Base-by-base conservation (phyloP, 768 basidiomycete species). In the Sarcodon aspratus region DNA sequence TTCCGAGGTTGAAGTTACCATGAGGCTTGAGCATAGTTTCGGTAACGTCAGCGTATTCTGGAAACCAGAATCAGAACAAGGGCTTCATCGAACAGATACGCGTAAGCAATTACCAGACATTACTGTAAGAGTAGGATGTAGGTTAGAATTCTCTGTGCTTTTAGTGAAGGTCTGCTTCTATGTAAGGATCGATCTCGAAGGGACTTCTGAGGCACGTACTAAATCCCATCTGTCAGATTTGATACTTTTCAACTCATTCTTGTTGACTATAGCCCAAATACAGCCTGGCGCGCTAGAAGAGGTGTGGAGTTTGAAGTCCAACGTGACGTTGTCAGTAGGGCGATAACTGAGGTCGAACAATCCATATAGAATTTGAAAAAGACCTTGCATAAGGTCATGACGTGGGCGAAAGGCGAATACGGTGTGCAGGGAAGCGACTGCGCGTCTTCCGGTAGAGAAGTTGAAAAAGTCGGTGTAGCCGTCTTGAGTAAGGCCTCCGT, bases 381-480 rank as follows among this genome's bases (percentile, higher is more conserved):
- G 49, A 52, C 73, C 64, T 55, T 87, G 83, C 52, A 85, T 62
- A 34, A 87, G 63, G 66, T 95, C 92, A 64, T 96, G 93, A 61
- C 85, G 80, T 51, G 93, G 91, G 42, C 77, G 69, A 52, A 94
- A 74, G 42, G 78, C 70, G 63, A 93, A 74, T 56, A 85, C 73
- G 45, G 85, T 80, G 70, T 95, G 92, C 47, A 93, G 71, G 32
- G 84, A 85, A 27, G 76, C 67, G 48, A 92, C 61, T 54, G 78
- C 80, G 51, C 85, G 83, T 51, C 93, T 71, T 48, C 93, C 93
- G 2, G 91, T 92, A 37, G 89, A 89, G 67, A 86, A 96, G 60
- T 74, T 73, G 69, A 90, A 87, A 60, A 80, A 85, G 67, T 91
- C 88, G 3, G 80, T 73, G 56, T 82, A 71, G 15, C 88, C 89